phyloP scores from a whole-genome alignment of 2,329 filamentous ascomycete species.

The Penicillium sumatraense region DNA sequence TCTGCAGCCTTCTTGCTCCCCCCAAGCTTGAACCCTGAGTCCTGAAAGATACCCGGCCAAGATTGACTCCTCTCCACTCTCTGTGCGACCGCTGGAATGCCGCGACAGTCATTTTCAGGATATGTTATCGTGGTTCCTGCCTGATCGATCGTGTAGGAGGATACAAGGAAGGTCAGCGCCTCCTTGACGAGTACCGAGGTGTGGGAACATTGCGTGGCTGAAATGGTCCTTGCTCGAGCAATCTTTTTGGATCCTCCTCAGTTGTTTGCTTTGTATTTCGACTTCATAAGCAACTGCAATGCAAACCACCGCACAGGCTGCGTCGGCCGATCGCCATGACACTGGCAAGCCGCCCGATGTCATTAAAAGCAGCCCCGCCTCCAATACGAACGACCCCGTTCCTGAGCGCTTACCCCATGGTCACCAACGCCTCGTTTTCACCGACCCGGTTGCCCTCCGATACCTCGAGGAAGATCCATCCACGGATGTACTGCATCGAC shows the following conservation, averaged over 20 bases:
- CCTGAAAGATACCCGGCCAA: background rate
- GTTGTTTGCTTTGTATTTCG: background rate
- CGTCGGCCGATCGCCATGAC: slow-evolving; percentile 33
- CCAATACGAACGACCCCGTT: slow-evolving; percentile 18
- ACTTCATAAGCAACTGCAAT: slow-evolving; percentile 17
- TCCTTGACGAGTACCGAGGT: slow-evolving; percentile 27
- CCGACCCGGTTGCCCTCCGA: slow-evolving; percentile 68
- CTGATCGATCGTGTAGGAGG: slow-evolving; percentile 28
- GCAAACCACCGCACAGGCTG: slow-evolving; percentile 27
- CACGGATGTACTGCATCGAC: slow-evolving; percentile 74
- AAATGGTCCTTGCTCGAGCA: slow-evolving; percentile 15
- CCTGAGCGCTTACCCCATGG: slow-evolving; percentile 29
- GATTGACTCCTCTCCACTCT: background rate
- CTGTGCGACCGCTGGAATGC: slow-evolving; percentile 9
- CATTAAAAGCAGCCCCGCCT: slow-evolving; percentile 25
- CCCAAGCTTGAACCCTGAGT: background rate
- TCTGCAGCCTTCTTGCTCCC: slow-evolving; percentile 13
- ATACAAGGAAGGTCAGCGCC: slow-evolving; percentile 32
- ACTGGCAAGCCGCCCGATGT: slow-evolving; percentile 28
- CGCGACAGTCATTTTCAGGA: slow-evolving; percentile 17
- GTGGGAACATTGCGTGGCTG: slow-evolving; percentile 12
- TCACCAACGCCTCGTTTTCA: slow-evolving; percentile 66
- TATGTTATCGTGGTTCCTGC: slow-evolving; percentile 31
- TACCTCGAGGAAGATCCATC: slow-evolving; percentile 86
- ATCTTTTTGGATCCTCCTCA: slow-evolving; percentile 5